phyloP scores from a whole-genome alignment of 768 basidiomycete genomes.

The Chalciporus piperatus region DNA sequence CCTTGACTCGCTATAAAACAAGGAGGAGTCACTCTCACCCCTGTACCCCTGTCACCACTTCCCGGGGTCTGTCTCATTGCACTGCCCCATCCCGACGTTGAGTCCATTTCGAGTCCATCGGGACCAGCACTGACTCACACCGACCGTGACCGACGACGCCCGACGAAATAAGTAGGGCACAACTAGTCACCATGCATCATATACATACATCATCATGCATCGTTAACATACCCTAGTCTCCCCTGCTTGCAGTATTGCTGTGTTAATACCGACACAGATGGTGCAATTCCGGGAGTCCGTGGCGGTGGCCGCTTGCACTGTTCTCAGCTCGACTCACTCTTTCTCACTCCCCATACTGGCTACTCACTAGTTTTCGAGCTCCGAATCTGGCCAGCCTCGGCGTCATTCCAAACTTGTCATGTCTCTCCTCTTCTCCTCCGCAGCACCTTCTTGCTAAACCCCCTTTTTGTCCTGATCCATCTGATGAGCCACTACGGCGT shows the following conservation, averaged over 20 bases:
- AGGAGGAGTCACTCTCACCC: constrained; percentile 32
- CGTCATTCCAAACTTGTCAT: no score
- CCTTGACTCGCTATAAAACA: constrained; percentile 32
- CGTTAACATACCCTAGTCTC: no score
- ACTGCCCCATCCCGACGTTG: constrained; percentile 13
- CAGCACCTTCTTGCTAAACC: not conserved
- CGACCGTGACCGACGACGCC: no score
- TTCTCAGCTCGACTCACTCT: no score
- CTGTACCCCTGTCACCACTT: constrained; percentile 24
- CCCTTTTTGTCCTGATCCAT: not conserved
- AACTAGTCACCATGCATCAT: no score
- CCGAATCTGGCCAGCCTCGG: no score
- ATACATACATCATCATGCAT: no score
- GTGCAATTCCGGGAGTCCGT: not conserved
- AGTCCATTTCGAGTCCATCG: not conserved
- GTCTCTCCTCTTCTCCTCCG: no score
- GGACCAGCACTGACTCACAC: constrained; percentile 8
- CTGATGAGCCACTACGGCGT: not conserved
- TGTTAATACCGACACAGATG: not conserved
- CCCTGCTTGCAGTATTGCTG: not conserved
- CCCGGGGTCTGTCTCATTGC: constrained; percentile 20
- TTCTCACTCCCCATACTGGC: no score
- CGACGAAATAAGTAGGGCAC: no score
- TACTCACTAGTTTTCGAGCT: no score
- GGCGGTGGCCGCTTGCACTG: not conserved